phyloP scores from a whole-genome alignment of 1,139 yeast species.

The Hyphopichia fennica region DNA sequence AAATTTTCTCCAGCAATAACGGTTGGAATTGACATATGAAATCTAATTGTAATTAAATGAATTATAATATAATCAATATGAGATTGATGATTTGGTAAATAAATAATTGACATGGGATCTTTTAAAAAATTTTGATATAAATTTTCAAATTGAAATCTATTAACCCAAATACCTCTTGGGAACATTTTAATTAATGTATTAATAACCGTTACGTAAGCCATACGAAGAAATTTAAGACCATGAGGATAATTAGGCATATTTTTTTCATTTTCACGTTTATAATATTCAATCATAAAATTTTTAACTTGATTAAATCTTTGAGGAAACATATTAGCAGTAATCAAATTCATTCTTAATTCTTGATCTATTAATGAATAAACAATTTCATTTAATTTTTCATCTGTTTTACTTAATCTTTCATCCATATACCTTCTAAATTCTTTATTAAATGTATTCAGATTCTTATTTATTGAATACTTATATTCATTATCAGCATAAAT shows the following conservation, averaged over 20 bases:
- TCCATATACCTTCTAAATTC: constrained; percentile 33
- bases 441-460: constrained; percentile 27
- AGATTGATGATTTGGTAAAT: constrained; percentile 58
- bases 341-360: constrained; percentile 43
- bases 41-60: constrained; percentile 56
- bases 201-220: constrained; percentile 42
- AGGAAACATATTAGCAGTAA: constrained; percentile 34
- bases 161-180: constrained; percentile 47
- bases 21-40: constrained; percentile 57
- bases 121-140: constrained; percentile 33
- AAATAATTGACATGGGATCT: constrained; percentile 46
- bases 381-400: constrained; percentile 37
- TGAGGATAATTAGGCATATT: constrained; percentile 35
- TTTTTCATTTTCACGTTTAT: constrained; percentile 34
- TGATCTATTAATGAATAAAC: constrained; percentile 39
- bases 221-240: constrained; percentile 22
- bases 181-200: constrained; percentile 36
- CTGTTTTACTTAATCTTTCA: constrained; percentile 31
- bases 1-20: constrained; percentile 72
- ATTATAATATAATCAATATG: constrained; percentile 66
- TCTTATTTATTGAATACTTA: constrained; percentile 36
- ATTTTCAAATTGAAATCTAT: constrained; percentile 28
- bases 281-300: constrained; percentile 39
- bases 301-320: constrained; percentile 39
- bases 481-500: constrained; percentile 39